phyloP scores from a whole-genome alignment of 208 protist genomes.

The Wallacemonas sp. region DNA sequence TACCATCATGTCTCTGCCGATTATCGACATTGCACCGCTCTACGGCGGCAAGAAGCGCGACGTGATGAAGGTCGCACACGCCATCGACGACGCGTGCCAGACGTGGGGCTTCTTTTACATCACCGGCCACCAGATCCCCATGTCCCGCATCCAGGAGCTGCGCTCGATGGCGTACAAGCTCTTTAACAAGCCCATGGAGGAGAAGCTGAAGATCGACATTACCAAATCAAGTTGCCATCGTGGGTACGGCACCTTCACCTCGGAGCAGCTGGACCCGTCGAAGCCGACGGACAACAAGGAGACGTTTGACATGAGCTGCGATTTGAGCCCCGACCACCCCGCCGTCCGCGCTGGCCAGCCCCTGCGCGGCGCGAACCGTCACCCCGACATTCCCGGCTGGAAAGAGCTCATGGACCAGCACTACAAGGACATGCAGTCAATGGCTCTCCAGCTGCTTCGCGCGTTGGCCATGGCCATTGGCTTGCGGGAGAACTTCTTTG shows the following conservation, averaged over 20 bases:
- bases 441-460: constrained; percentile 53
- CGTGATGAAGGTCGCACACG: constrained; percentile 39
- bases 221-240: constrained; percentile 47
- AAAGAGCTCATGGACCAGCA: constrained; percentile 53
- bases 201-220: constrained; percentile 76
- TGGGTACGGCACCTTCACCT: constrained; percentile 49
- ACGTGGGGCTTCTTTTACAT: constrained; percentile 88
- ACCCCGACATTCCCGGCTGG: constrained; percentile 54
- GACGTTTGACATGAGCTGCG: constrained; percentile 64
- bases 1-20: constrained; percentile 35
- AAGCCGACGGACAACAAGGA: constrained; percentile 65
- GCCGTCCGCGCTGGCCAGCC: constrained; percentile 49
- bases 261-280: constrained; percentile 55
- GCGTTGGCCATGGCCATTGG: constrained; percentile 58
- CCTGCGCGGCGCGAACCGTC: constrained; percentile 62
- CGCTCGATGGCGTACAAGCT: constrained; percentile 47
- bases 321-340: constrained; percentile 58
- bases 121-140: constrained; percentile 55
- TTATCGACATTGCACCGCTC: constrained; percentile 73
- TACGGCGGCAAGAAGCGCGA: constrained; percentile 34
- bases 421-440: constrained; percentile 54
- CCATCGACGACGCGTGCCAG: constrained; percentile 69
- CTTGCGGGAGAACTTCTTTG: constrained; percentile 51
- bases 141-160: constrained; percentile 35
- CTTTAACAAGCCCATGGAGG: constrained; percentile 56